Percentiles rank a stretch among this genome's conserved stretches.
Evolutionary conservation across 2,329 filamentous ascomycete species (phyloP).

Genomic region (Coniochaeta hoffmannii): DNA sequence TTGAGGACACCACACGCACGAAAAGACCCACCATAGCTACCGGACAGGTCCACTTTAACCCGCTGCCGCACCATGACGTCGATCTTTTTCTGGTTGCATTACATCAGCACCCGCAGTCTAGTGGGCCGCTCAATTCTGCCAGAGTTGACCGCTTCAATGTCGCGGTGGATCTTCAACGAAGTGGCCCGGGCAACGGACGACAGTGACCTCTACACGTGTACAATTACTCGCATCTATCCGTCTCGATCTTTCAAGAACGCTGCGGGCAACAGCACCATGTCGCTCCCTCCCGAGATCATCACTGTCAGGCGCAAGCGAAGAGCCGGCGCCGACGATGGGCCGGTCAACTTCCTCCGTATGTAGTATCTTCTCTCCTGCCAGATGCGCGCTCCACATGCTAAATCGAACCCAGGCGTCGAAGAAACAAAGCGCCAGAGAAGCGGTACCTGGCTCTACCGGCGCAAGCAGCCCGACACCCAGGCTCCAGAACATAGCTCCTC

Average conservation of each 20-base stretch:
- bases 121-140: no score
- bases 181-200: no score
- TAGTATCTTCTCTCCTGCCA: constrained; percentile 5
- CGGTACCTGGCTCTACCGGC: constrained; percentile 48
- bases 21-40: neutral
- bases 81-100: no score
- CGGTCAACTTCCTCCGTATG: constrained; percentile 49
- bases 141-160: no score
- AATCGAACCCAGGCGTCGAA: constrained; percentile 37
- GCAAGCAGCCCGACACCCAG: constrained; percentile 29
- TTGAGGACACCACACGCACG: neutral
- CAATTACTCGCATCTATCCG: no score
- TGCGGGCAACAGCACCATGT: constrained; percentile 34
- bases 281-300: constrained; percentile 50
- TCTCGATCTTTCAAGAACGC: no score
- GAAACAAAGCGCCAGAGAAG: constrained; percentile 46
- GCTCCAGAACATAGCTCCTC: constrained; percentile 18
- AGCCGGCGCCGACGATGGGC: constrained; percentile 41
- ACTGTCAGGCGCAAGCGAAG: constrained; percentile 49
- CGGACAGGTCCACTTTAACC: neutral
- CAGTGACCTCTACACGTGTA: no score
- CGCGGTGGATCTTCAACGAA: no score
- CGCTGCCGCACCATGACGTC: neutral
- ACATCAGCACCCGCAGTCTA: no score
- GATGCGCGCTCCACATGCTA: neutral